Evolutionary conservation across 768 basidiomycete species (phyloP).

Genomic region (Tulasnella calospora): DNA sequence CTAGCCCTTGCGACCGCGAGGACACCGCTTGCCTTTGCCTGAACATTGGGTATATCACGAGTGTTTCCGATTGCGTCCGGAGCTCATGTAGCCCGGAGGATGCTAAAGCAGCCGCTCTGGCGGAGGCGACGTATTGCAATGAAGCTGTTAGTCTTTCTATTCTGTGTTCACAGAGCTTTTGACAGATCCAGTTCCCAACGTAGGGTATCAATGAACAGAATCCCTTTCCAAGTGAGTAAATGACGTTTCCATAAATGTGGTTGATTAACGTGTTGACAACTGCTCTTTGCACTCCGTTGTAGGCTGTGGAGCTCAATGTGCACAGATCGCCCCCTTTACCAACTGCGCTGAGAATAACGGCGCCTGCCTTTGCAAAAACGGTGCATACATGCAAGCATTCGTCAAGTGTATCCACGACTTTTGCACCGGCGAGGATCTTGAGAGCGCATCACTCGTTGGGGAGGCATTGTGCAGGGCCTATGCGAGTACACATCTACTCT

Average conservation of each 20-base stretch:
- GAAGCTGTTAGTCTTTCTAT: neutral
- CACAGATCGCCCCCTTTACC: too few species aligned
- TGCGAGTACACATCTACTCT: neutral
- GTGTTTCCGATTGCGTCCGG: neutral
- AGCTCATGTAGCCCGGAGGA: neutral
- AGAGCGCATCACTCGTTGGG: neutral
- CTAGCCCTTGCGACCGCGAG: neutral
- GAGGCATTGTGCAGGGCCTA: neutral
- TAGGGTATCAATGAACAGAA: neutral
- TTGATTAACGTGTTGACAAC: neutral
- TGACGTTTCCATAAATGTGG: neutral
- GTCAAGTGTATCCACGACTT: neutral
- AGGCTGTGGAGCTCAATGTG: neutral
- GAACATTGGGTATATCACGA: neutral
- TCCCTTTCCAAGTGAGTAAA: neutral
- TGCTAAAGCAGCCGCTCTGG: neutral
- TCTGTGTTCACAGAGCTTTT: neutral
- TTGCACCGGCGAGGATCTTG: neutral
- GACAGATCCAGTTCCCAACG: neutral
- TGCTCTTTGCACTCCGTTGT: neutral
- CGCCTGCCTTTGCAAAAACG: neutral
- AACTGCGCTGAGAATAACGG: neutral
- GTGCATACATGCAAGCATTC: neutral
- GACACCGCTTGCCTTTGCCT: neutral
- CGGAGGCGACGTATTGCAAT: neutral